Evolutionary conservation across 2,329 filamentous ascomycete genomes (phyloP).

Genomic region (Trichoderma hamatum): DNA sequence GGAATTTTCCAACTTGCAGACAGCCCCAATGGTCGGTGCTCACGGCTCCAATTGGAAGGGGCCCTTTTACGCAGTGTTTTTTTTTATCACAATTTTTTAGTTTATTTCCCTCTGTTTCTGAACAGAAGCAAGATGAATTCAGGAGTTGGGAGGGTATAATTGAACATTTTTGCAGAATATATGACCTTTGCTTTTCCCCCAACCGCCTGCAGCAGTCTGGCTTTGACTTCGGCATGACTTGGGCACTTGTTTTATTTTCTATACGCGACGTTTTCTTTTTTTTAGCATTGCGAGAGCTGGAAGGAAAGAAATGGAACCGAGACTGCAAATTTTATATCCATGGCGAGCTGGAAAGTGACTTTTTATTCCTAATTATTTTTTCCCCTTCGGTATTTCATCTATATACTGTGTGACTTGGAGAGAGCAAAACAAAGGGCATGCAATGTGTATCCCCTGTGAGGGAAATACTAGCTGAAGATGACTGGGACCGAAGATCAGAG

Average conservation of each 20-base stretch:
- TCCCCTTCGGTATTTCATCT: not conserved
- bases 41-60: not conserved
- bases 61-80: not conserved
- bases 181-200: not conserved
- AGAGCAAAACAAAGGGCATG: not conserved
- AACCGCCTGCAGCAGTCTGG: not conserved
- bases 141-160: conserved; percentile 25
- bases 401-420: not conserved
- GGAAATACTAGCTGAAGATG: not conserved
- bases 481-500: not conserved
- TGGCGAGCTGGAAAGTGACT: not conserved
- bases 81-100: not conserved
- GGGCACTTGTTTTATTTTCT: not conserved
- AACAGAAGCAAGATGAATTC: not conserved
- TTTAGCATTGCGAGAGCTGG: conserved; percentile 3
- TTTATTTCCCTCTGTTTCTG: conserved; percentile 8
- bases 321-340: conserved; percentile 5
- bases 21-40: not conserved
- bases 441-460: not conserved
- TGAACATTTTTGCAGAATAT: conserved; percentile 18
- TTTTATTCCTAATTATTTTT: not conserved
- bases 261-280: not conserved
- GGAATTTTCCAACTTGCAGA: not conserved
- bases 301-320: conserved; percentile 7
- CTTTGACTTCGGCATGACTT: not conserved